phyloP scores from a whole-genome alignment of 345 rosid genomes.

The Tarenaya hassleriana region DNA sequence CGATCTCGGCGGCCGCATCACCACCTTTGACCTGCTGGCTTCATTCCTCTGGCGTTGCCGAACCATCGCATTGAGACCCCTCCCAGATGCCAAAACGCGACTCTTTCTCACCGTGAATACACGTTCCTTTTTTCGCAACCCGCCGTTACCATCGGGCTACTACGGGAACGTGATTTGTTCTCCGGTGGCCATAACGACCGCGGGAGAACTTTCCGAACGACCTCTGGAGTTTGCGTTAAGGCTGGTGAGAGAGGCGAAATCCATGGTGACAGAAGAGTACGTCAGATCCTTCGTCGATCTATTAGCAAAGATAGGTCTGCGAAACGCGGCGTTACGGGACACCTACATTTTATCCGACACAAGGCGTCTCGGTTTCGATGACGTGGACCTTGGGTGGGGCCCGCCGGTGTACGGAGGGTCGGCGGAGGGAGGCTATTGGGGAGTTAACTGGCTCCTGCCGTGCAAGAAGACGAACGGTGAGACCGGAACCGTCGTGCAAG shows the following conservation, averaged over 20 bases:
- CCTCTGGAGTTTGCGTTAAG: constrained; percentile 34
- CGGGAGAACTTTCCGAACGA: constrained; percentile 9
- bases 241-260: constrained; percentile 28
- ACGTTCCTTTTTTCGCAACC: constrained; percentile 20
- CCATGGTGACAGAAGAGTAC: constrained; percentile 40
- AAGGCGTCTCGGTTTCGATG: constrained; percentile 30
- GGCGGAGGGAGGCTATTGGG: constrained; percentile 29
- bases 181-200: constrained; percentile 28
- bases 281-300: constrained; percentile 44
- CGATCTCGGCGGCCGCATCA: constrained; percentile 9
- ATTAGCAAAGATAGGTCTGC: constrained; percentile 35
- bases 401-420: constrained; percentile 39
- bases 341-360: constrained; percentile 36
- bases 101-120: constrained; percentile 26
- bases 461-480: constrained; percentile 32
- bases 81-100: constrained; percentile 26
- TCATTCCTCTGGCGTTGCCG: constrained; percentile 36
- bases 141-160: constrained; percentile 30
- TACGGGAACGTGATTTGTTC: constrained; percentile 39
- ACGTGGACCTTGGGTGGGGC: constrained; percentile 52
- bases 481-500: constrained; percentile 35
- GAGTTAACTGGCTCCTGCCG: constrained; percentile 30
- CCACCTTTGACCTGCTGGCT: constrained; percentile 21
- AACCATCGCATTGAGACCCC: constrained; percentile 24
- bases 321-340: constrained; percentile 40